These are phyloP conservation scores for Dothidotthia symphoricarpi DNA, from an alignment of 2,329 filamentous ascomycete genomes.

Conservation along the genomic window DNA sequence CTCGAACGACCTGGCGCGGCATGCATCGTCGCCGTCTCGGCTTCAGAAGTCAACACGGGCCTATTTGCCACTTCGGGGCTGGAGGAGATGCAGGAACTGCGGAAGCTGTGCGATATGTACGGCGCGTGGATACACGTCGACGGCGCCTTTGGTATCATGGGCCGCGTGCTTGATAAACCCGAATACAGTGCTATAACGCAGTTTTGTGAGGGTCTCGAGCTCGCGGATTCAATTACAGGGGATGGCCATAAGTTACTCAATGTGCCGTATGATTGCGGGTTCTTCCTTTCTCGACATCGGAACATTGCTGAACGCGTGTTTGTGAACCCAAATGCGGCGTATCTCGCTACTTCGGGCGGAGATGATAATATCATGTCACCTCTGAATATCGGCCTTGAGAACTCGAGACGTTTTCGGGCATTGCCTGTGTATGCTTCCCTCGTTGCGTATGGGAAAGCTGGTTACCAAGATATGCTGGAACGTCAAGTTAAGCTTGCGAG, in stretches of 20 bases:
- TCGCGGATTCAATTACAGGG: conserved; percentile 82
- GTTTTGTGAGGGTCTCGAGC: conserved; percentile 64
- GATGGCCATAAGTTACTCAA: conserved; percentile 93
- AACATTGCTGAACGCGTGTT: conserved; percentile 64
- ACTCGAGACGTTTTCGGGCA: conserved; percentile 85
- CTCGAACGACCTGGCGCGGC: conserved; percentile 57
- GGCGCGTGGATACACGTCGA: conserved; percentile 87
- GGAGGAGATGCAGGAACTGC: conserved; percentile 61
- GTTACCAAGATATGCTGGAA: conserved; percentile 67
- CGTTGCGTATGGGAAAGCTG: conserved; percentile 67
- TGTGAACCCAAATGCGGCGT: conserved; percentile 79
- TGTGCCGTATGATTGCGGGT: conserved; percentile 88
- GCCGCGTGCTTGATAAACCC: conserved; percentile 59
- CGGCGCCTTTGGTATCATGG: conserved; percentile 85
- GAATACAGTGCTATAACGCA: conserved; percentile 58
- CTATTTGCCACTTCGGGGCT: conserved; percentile 64
- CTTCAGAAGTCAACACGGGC: conserved; percentile 88
- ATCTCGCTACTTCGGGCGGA: conserved; percentile 56
- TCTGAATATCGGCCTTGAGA: conserved; percentile 83
- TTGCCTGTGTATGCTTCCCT: conserved; percentile 85
- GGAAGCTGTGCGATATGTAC: conserved; percentile 69
- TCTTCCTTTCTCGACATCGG: conserved; percentile 74
- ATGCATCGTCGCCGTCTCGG: conserved; percentile 78
- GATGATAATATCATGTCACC: conserved; percentile 66
- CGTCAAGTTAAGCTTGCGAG: conserved; percentile 72